Conservation (phyloP, 257 asterid species). For the Ocimum tenuiflorum region DNA sequence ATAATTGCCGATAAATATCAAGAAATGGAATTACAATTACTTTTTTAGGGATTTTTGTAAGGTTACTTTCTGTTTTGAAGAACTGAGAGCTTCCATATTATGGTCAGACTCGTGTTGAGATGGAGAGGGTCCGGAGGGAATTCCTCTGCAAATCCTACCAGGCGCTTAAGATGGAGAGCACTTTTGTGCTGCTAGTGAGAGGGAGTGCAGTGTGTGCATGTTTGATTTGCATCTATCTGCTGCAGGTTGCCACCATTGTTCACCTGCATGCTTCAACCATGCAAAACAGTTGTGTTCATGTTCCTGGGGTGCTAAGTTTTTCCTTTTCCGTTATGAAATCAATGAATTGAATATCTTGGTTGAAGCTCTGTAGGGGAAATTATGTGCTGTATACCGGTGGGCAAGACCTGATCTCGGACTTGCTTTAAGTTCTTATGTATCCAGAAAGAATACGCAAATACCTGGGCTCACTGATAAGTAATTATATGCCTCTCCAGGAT, state of each 20-base stretch:
- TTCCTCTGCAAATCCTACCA: conserved; percentile 72
- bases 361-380: conserved; percentile 95
- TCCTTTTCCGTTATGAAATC: conserved; percentile 82
- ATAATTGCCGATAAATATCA: not conserved
- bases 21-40: not conserved
- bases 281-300: conserved; percentile 89
- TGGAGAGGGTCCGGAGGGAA: conserved; percentile 73
- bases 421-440: conserved; percentile 69
- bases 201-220: conserved; percentile 89
- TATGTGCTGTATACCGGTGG: conserved; percentile 94
- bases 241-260: conserved; percentile 92
- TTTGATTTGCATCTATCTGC: conserved; percentile 97
- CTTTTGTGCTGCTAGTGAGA: conserved; percentile 81
- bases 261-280: conserved; percentile 98
- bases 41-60: not conserved
- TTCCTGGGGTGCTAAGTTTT: conserved; percentile 91
- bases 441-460: conserved; percentile 48
- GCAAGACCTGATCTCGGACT: conserved; percentile 95
- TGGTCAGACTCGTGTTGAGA: conserved; percentile 72
- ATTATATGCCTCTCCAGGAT: conserved; percentile 33
- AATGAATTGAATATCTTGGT: conserved; percentile 73
- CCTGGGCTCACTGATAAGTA: conserved; percentile 38
- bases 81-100: conserved; percentile 8
- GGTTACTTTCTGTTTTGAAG: not conserved
- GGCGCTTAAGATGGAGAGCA: conserved; percentile 90